phyloP scores from a whole-genome alignment of 2,329 filamentous ascomycete species.

The Fusarium sp. region DNA sequence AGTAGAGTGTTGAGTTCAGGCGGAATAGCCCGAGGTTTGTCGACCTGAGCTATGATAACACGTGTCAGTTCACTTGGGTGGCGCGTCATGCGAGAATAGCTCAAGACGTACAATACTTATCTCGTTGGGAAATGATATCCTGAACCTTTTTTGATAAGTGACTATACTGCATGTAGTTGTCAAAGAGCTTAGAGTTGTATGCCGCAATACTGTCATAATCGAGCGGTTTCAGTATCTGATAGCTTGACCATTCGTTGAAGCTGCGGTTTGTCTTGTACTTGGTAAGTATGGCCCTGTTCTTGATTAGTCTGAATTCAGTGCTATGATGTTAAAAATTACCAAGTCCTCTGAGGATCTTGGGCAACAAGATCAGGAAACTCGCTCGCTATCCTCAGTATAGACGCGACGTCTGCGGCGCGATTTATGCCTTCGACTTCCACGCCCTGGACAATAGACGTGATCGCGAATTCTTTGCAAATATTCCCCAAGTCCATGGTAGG shows the following conservation, averaged over 20 bases:
- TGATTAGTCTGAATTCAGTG: fast-evolving
- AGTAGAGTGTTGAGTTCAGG: not conserved
- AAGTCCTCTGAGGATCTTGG: not conserved
- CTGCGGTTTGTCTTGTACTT: not conserved
- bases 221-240: not conserved
- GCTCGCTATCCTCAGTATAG: not conserved
- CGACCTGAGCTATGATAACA: not conserved
- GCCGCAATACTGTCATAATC: not conserved
- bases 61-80: not conserved
- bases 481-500: not conserved
- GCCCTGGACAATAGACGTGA: not conserved
- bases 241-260: not conserved
- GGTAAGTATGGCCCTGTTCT: not conserved
- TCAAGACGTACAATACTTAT: not conserved
- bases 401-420: not conserved
- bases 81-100: not conserved
- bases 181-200: slow-evolving; percentile 6
- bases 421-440: not conserved
- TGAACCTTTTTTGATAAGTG: not conserved
- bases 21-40: not conserved
- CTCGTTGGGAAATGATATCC: not conserved
- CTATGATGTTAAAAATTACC: fast-evolving
- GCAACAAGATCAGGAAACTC: not conserved
- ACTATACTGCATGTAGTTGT: slow-evolving; percentile 28
- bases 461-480: not conserved